Conservation (phyloP, 495 filamentous ascomycete genomes). For the Talaromyces wortmannii region DNA sequence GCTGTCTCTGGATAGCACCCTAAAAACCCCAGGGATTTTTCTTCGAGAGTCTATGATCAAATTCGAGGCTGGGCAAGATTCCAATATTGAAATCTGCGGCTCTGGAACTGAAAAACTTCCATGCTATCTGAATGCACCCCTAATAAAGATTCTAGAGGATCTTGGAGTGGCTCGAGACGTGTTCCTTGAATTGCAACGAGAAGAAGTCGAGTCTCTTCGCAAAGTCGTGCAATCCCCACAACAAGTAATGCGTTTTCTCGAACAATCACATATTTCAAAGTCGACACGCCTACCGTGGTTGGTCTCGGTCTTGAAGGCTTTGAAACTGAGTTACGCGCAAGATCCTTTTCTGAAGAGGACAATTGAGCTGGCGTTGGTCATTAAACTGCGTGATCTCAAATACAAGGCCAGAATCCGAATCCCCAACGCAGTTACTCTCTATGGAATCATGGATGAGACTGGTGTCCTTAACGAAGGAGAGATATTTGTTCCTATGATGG, state of each 20-base stretch:
- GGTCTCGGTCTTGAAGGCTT: conserved; percentile 42
- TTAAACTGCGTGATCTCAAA: conserved; percentile 64
- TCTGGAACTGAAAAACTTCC: conserved; percentile 56
- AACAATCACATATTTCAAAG: conserved; percentile 45
- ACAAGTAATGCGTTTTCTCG: conserved; percentile 59
- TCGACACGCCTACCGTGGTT: conserved; percentile 49
- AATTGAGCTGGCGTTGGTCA: conserved; percentile 58
- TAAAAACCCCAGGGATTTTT: conserved; percentile 45
- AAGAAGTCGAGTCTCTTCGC: conserved; percentile 50
- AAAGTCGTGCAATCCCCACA: conserved; percentile 40
- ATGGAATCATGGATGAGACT: conserved; percentile 81
- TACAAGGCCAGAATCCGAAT: conserved; percentile 69
- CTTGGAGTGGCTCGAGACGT: conserved; percentile 43
- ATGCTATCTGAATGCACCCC: conserved; percentile 63
- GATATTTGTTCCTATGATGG: conserved; percentile 51
- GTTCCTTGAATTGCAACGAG: conserved; percentile 55
- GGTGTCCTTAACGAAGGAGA: conserved; percentile 58
- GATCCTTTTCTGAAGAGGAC: conserved; percentile 59
- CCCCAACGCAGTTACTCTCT: conserved; percentile 59
- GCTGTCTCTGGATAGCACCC: conserved; percentile 54
- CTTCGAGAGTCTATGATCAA: conserved; percentile 75
- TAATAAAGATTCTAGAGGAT: conserved; percentile 83
- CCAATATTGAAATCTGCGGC: conserved; percentile 69
- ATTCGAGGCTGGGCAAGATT: conserved; percentile 48
- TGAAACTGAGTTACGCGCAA: conserved; percentile 52